Conservation (phyloP, 371 early-diverging fungal genomes). For the Conidiobolus incongruus region DNA sequence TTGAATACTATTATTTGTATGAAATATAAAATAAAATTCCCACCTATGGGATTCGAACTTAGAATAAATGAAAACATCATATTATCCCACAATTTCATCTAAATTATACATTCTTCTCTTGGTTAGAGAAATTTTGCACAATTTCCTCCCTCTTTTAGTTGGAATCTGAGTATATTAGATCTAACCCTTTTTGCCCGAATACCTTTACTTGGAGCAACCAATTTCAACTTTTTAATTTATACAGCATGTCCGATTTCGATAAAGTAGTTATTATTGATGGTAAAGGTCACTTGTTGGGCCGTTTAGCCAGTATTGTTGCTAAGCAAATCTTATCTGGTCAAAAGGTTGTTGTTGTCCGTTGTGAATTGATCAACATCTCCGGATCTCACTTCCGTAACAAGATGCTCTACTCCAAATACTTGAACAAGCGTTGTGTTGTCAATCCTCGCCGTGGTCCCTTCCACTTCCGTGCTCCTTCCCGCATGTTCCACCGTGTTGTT, state of each 20-base stretch:
- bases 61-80: too few relatives aligned
- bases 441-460: constrained; percentile 97
- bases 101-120: too few relatives aligned
- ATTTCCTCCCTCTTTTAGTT: too few relatives aligned
- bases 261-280: constrained; percentile 98
- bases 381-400: constrained; percentile 98
- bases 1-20: too few relatives aligned
- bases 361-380: constrained; percentile 95
- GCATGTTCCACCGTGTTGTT: constrained; percentile 93
- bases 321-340: constrained; percentile 98
- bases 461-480: constrained; percentile 98
- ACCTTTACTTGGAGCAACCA: too few relatives aligned
- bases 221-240: too few relatives aligned
- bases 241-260: neutral
- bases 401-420: constrained; percentile 90
- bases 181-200: too few relatives aligned
- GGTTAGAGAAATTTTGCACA: too few relatives aligned
- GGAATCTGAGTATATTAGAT: too few relatives aligned
- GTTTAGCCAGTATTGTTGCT: constrained; percentile 94
- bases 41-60: too few relatives aligned
- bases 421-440: constrained; percentile 96
- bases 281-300: constrained; percentile 98
- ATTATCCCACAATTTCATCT: too few relatives aligned
- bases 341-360: constrained; percentile 92
- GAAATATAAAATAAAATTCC: too few relatives aligned